Base-by-base conservation (phyloP, 2,329 filamentous ascomycete genomes). In the Seiridium cupressi region DNA sequence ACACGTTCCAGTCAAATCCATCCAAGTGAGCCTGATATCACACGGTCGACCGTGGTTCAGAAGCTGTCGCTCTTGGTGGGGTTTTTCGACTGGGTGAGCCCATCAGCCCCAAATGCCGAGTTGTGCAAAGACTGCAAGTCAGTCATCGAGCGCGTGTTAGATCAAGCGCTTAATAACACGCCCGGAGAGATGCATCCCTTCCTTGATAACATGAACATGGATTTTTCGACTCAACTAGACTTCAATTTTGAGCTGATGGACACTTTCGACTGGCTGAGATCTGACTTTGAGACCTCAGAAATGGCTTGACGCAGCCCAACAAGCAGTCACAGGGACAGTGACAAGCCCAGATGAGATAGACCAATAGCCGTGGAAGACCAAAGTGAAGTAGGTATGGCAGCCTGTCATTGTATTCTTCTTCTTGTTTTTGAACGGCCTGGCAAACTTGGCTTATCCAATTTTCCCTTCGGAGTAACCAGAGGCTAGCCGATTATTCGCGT, bases 1-100 rank as follows among this genome's bases (percentile, higher is more conserved):
- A 77, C 79, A 13, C 76, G 76, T 0, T 68, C 74, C 18, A 67
- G 66, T 42, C 69, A 72, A 55, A 65, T 71, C 2, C 72, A 76
- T 38, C 72, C 70, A 1, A 68, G 68, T 35, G 68, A 71, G 40
- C 64, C 72, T 10, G 66, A 69, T 11, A 69, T 83, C 8, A 80
- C 76, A 3, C 74, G 79, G 1, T 82, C 80, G 0, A 77, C 74
- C 46, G 80, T 84, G 7, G 77, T 83, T 40, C 81, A 83, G 63
- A 80, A 84, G 58, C 72, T 84, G 1, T 81, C 78, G 60, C 76
- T 84, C 1, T 70, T 84, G 0, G 75, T 82, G 2, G 80, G 79
- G 0, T 84, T 83, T 58, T 72, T 84, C 9, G 79, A 81, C 56
- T 84, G 81, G 81, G 73, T 84, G 1, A 73, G 74, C 3, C 79